A percentile compares a stretch with the other conserved stretches of the same genome.
Evolutionary conservation across 2,329 filamentous ascomycete species (phyloP).

Genomic region (Ophiostoma pallidulum): DNA sequence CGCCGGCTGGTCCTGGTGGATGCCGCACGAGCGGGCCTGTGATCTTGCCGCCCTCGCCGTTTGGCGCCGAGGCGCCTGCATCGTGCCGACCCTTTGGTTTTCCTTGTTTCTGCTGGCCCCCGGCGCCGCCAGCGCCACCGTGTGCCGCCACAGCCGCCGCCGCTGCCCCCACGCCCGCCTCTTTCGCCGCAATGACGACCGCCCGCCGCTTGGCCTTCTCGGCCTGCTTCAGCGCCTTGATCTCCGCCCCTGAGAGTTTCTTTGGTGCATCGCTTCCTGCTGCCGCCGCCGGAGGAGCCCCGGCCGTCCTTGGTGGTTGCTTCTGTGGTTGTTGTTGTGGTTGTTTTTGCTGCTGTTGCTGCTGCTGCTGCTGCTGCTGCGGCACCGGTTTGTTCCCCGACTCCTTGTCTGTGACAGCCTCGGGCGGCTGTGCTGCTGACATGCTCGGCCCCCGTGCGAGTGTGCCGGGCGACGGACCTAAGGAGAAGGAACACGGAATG

Average conservation of each 20-base stretch:
- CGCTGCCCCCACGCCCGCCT: conserved; percentile 31
- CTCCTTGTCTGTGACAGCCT: neutral
- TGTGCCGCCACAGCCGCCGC: conserved; percentile 30
- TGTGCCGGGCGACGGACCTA: too few relatives aligned
- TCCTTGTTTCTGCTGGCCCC: conserved; percentile 39
- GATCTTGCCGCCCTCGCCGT: conserved; percentile 18
- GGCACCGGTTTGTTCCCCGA: neutral
- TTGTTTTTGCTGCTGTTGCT: conserved; percentile 6
- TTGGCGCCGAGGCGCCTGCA: neutral
- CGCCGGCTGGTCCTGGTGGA: conserved; percentile 23
- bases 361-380: conserved; percentile 3
- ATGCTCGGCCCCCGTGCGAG: neutral
- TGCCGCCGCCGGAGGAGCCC: conserved; percentile 12
- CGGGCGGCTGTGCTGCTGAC: conserved; percentile 4
- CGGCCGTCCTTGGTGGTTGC: too few relatives aligned
- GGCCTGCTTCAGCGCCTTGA: conserved; percentile 83
- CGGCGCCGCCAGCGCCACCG: conserved; percentile 24
- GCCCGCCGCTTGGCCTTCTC: conserved; percentile 84
- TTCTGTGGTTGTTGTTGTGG: neutral
- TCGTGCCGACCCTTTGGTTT: conserved; percentile 31
- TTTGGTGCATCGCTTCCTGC: conserved; percentile 21
- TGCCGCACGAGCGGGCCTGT: conserved; percentile 6
- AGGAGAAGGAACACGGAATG: too few relatives aligned
- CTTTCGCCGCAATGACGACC: conserved; percentile 51
- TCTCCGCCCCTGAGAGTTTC: conserved; percentile 63